These are phyloP conservation scores for Dendrocalamus sinicus DNA, from an alignment of 176 grass and related monocot genomes.

Conservation along the genomic window DNA sequence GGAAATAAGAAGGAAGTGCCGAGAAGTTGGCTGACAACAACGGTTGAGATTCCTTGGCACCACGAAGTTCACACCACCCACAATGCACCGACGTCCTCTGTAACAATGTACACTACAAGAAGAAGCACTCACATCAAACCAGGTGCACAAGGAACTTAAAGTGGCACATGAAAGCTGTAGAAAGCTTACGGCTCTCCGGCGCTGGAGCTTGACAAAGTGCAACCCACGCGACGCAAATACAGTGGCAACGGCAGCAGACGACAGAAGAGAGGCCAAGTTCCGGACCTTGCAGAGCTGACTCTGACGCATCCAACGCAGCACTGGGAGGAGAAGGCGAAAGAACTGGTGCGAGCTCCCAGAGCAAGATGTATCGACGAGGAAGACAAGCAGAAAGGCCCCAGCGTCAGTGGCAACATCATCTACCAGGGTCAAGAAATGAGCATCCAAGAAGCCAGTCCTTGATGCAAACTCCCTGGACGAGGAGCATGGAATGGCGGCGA, in stretches of 20 bases:
- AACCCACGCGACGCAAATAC: slow-evolving; percentile 54
- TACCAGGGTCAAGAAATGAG: slow-evolving; percentile 43
- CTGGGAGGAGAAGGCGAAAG: slow-evolving; percentile 50
- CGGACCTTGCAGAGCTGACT: slow-evolving; percentile 33
- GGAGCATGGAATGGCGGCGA: slow-evolving; percentile 38
- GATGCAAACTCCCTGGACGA: slow-evolving; percentile 54
- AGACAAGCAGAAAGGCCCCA: slow-evolving; percentile 44
- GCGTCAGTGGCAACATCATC: slow-evolving; percentile 11
- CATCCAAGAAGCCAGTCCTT: slow-evolving; percentile 41
- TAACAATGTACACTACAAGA: slow-evolving; percentile 56
- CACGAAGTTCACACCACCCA: slow-evolving; percentile 69
- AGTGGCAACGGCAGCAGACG: slow-evolving; percentile 31
- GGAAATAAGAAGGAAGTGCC: slow-evolving; percentile 72
- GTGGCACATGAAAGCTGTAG: background rate
- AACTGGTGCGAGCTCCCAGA: slow-evolving; percentile 45
- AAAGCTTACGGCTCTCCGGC: slow-evolving; percentile 54
- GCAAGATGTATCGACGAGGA: slow-evolving; percentile 59
- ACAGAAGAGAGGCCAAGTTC: slow-evolving; percentile 58
- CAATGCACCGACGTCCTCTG: slow-evolving; percentile 39
- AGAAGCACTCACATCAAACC: slow-evolving; percentile 24
- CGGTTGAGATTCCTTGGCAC: slow-evolving; percentile 38
- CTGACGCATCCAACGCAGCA: slow-evolving; percentile 59
- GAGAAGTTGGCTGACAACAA: slow-evolving; percentile 70
- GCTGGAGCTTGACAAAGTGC: slow-evolving; percentile 66
- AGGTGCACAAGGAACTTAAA: background rate